phyloP scores from a whole-genome alignment of 305 asterid species.

The Fraxinus platypoda region DNA sequence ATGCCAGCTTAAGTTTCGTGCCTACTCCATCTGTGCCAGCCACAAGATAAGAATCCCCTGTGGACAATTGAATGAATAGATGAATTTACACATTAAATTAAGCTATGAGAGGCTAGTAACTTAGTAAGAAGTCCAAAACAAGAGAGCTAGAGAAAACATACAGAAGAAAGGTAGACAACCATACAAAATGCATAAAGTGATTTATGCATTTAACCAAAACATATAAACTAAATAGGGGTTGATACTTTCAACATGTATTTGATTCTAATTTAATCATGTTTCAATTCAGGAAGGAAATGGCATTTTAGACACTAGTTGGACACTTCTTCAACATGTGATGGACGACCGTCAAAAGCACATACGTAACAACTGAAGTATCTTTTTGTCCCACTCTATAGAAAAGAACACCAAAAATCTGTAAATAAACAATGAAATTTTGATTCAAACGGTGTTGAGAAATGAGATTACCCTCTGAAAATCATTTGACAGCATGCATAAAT shows the following conservation, averaged over 20 bases:
- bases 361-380: background rate
- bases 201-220: background rate
- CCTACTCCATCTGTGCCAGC: conserved; percentile 99
- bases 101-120: background rate
- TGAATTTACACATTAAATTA: background rate
- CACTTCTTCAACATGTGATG: background rate
- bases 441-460: background rate
- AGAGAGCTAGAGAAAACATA: background rate
- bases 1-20: conserved; percentile 87
- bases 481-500: background rate
- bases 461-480: background rate
- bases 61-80: conserved; percentile 2
- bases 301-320: background rate
- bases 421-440: background rate
- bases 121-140: background rate
- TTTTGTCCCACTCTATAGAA: background rate
- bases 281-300: background rate
- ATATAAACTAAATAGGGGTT: background rate
- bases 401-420: background rate
- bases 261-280: background rate
- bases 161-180: background rate
- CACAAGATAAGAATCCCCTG: conserved; percentile 90
- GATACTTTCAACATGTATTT: background rate
- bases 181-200: background rate
- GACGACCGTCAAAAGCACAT: background rate